phyloP scores from a whole-genome alignment of 331 rosid genomes.

The Quercus lobata region DNA sequence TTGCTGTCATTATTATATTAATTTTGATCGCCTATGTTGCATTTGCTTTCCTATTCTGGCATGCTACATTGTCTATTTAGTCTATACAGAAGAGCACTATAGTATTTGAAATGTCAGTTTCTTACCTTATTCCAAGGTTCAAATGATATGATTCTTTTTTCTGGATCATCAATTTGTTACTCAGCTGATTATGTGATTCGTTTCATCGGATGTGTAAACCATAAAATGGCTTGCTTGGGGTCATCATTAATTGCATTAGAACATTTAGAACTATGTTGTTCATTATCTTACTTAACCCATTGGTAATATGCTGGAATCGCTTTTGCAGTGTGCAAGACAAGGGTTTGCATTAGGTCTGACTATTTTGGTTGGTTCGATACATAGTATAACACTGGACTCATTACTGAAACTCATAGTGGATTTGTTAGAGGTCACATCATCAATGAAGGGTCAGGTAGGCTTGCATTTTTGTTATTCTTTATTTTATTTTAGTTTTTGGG shows the following conservation, averaged over 20 bases:
- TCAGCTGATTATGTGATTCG: background rate
- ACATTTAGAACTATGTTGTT: background rate
- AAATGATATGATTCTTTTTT: background rate
- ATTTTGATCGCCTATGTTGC: background rate
- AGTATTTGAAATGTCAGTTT: background rate
- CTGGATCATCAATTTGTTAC: background rate
- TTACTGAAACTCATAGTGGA: slow-evolving; percentile 71
- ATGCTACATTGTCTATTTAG: background rate
- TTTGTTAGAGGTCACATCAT: slow-evolving; percentile 78
- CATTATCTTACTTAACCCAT: background rate
- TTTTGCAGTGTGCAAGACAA: slow-evolving; percentile 91
- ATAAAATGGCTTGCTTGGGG: background rate
- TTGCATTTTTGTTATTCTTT: slow-evolving; percentile 3
- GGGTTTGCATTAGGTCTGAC: slow-evolving; percentile 90
- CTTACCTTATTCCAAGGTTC: background rate
- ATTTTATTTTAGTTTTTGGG: background rate
- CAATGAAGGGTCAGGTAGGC: slow-evolving; percentile 97
- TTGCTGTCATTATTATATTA: background rate
- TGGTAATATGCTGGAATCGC: slow-evolving; percentile 3
- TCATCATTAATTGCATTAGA: background rate
- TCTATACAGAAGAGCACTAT: background rate
- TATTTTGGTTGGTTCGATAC: slow-evolving; percentile 37
- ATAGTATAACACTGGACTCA: slow-evolving; percentile 60
- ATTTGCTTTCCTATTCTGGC: background rate
- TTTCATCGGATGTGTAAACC: background rate